Base-by-base conservation (phyloP, 2,329 filamentous ascomycete genomes). In the Microcyclospora pomicola region DNA sequence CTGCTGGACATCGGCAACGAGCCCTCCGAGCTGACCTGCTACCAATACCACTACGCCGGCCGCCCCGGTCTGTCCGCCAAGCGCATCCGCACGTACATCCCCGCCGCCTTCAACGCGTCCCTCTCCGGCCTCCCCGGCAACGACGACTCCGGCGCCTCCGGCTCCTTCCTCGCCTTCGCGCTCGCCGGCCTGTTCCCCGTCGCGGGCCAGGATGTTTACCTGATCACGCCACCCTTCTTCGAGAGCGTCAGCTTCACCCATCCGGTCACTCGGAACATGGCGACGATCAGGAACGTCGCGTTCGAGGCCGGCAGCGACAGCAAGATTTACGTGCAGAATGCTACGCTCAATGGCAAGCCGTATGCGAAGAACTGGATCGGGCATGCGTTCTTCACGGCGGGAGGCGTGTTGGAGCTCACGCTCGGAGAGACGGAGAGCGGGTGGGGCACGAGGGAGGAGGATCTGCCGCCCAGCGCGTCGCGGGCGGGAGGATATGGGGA, bases 1-100 rank as follows among this genome's bases (percentile, higher is more conserved):
- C 47, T 66, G 3, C 56, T 61, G 1, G 59, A 64, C 37, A 65
- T 65, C 15, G 60, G 61, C 9, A 64, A 65, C 16, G 62, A 65
- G 41, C 62, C 62, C 1, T 58, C 60, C 9, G 64, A 64, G 40
- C 46, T 65, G 7, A 63, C 61, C 2, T 59, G 64, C 1, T 64
- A 60, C 34, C 55, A 62, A 45, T 61, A 63, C 16, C 63, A 65
- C 40, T 65, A 63, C 41, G 61, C 60, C 1, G 60, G 62, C 0
- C 46, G 60, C 3, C 63, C 62, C 1, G 62, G 45, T 2, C 42
- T 12, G 5, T 34, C 42, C n/a, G 33, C 44, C 5, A 38, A 40
- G n/a, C 32, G 46, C 13, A 28, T 49, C 2, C 46, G 47, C 19
- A 46, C 41, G 2, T 49, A 48, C 28, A 46, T 50, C 15, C 48